These are phyloP conservation scores for Ceratocystis diversiconidia DNA, from an alignment of 2,329 filamentous ascomycete species.

Conservation along the genomic window DNA sequence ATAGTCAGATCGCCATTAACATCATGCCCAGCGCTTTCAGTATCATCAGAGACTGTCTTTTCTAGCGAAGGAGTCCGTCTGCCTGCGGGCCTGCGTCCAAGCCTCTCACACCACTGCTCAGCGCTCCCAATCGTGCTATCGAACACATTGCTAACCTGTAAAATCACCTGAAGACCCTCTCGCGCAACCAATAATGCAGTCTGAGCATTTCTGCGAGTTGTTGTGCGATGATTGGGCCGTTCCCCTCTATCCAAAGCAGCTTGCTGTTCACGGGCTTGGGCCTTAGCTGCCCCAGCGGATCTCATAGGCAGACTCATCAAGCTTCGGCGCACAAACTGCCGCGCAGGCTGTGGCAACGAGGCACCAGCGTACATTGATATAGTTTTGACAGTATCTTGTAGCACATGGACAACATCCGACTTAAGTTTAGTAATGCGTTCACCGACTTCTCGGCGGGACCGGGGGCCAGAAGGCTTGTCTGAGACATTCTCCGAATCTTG, in stretches of 20 bases:
- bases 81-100: conserved; percentile 35
- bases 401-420: conserved; percentile 58
- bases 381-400: conserved; percentile 68
- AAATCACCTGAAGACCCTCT: conserved; percentile 88
- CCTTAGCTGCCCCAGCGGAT: conserved; percentile 54
- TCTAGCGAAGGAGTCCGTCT: conserved; percentile 21
- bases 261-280: conserved; percentile 11
- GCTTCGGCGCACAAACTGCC: conserved; percentile 67
- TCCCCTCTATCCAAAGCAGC: conserved; percentile 16
- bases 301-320: conserved; percentile 72
- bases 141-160: conserved; percentile 74
- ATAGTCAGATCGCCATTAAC: conserved; percentile 19
- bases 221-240: conserved; percentile 13
- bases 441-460: conserved; percentile 30
- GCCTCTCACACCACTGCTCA: conserved; percentile 75
- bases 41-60: neutral
- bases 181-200: conserved; percentile 73
- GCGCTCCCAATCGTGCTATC: conserved; percentile 82
- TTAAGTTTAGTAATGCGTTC: conserved; percentile 54
- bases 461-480: neutral
- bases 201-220: conserved; percentile 43
- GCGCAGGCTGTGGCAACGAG: conserved; percentile 76
- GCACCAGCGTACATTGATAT: conserved; percentile 87
- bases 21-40: neutral
- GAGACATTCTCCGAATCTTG: neutral